Evolutionary conservation across 129 eudicot genomes (phyloP).

Genomic region (Chrysanthemum lavandulifolium): DNA sequence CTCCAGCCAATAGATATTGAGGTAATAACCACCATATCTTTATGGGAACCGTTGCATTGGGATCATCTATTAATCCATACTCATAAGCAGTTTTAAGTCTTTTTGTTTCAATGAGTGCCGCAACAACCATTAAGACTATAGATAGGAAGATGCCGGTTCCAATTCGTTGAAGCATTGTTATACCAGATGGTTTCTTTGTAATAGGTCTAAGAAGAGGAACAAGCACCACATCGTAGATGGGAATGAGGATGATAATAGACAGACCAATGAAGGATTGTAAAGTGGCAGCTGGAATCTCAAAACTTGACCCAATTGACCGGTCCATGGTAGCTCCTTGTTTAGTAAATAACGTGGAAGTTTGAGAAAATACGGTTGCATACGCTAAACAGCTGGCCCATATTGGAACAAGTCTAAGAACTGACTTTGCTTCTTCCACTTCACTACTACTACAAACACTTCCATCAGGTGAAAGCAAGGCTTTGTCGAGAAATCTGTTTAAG

Average conservation of each 20-base stretch:
- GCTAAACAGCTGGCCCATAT: slow-evolving; percentile 53
- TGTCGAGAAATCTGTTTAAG: slow-evolving; percentile 44
- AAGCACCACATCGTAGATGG: slow-evolving; percentile 50
- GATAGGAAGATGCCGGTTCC: slow-evolving; percentile 52
- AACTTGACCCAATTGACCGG: slow-evolving; percentile 37
- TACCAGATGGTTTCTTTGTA: slow-evolving; percentile 46
- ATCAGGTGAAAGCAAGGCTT: slow-evolving; percentile 38
- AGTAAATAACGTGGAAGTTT: slow-evolving; percentile 51
- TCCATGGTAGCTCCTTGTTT: slow-evolving; percentile 65
- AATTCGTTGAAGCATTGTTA: slow-evolving; percentile 62
- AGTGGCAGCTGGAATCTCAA: slow-evolving; percentile 64
- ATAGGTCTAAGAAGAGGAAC: slow-evolving; percentile 46
- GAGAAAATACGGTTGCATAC: slow-evolving; percentile 45
- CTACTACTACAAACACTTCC: slow-evolving; percentile 20
- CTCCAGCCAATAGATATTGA: slow-evolving; percentile 47
- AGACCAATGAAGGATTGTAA: slow-evolving; percentile 39
- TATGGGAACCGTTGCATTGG: slow-evolving; percentile 45
- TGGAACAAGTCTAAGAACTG: slow-evolving; percentile 42
- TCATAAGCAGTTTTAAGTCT: slow-evolving; percentile 41
- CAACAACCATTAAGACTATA: slow-evolving; percentile 37
- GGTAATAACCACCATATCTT: slow-evolving; percentile 64
- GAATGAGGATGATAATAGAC: slow-evolving; percentile 37
- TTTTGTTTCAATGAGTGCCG: slow-evolving; percentile 52
- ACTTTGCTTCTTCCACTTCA: slow-evolving; percentile 51
- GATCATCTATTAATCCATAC: slow-evolving; percentile 42